Base-by-base conservation (phyloP, 1,284 basidiomycete genomes). In the Fomes fomentarius region DNA sequence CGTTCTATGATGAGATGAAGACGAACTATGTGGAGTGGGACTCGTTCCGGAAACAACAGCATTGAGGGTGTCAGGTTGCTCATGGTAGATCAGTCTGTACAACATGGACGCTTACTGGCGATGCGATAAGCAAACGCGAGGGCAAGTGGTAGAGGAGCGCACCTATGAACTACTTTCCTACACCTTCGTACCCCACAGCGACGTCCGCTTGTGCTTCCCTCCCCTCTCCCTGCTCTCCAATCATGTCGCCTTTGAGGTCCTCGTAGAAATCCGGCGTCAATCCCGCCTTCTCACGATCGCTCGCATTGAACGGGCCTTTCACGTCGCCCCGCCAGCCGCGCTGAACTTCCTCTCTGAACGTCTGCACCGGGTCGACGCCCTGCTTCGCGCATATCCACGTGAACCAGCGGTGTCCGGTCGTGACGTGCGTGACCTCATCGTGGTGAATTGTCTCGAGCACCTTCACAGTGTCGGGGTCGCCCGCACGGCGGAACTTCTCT, bases 361-460 rank as follows among this genome's bases (percentile, higher is more conserved):
- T 81, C 51, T 69, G 62, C 3, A 94, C 81, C 0, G 91, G 89
- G 64, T 93, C 87, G 5, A 85, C 71, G 21, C 80, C 81, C 38
- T 86, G 76, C 57, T 77, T 71, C 48, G 79, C 79, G 63, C 93
- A 94, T 28, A 91, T 71, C 84, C 85, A 93, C 11, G 85, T 86
- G 68, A 94, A 91, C 90, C 91, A 93, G 24, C 90, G 78, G 70
- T 94, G 92, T 0, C 92, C 91, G 0, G 89, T 83, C 0, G 90
- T 91, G 15, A 91, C 92, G 66, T 96, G 90, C 31, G 85, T 86
- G 45, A 94, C 89, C 71, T 96, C 93, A 69, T 94, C 93, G 0
- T 84, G 81, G 63, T 93, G 91, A 47, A 94, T 91, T 46, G 90
- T 78, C 64, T 91, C 84, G 69, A 94, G 78, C 19, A 83, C 82